phyloP scores from a whole-genome alignment of 495 filamentous ascomycete genomes.

The Penicillium cosmopolitanum region DNA sequence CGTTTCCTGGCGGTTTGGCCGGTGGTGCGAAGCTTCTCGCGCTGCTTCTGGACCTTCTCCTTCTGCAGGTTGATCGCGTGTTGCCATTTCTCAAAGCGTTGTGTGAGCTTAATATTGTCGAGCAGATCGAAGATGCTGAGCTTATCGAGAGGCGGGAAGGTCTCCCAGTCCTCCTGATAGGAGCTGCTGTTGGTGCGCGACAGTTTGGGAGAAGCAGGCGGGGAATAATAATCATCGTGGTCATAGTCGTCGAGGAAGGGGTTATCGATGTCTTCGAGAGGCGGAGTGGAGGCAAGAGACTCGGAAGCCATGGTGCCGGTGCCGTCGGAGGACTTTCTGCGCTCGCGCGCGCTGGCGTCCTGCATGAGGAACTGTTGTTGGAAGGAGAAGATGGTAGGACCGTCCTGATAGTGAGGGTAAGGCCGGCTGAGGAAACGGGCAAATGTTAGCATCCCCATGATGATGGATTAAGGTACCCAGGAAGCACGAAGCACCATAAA shows the following conservation, averaged over 20 bases:
- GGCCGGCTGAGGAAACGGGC: constrained; percentile 48
- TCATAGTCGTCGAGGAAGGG: constrained; percentile 32
- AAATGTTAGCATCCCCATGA: constrained; percentile 51
- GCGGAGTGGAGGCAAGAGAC: constrained; percentile 28
- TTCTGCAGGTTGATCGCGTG: constrained; percentile 76
- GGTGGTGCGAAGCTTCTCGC: constrained; percentile 68
- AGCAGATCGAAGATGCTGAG: constrained; percentile 90
- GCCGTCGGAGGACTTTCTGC: constrained; percentile 31
- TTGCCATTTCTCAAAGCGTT: constrained; percentile 87
- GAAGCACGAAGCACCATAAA: not conserved
- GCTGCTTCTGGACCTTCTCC: constrained; percentile 80
- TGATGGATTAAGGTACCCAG: not conserved
- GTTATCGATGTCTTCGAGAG: constrained; percentile 24
- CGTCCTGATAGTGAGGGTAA: constrained; percentile 41
- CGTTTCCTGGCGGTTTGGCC: constrained; percentile 65
- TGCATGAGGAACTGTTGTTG: constrained; percentile 51
- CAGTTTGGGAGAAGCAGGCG: constrained; percentile 45
- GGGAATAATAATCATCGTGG: constrained; percentile 41
- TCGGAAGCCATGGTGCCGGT: constrained; percentile 28
- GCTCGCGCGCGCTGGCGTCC: constrained; percentile 29
- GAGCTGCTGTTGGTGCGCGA: constrained; percentile 76
- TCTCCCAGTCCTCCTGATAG: constrained; percentile 88
- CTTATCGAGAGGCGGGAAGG: constrained; percentile 85
- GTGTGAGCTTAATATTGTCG: constrained; percentile 88
- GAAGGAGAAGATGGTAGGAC: constrained; percentile 48